Evolutionary conservation across 2,329 filamentous ascomycete genomes (phyloP), one percentile per base, ranked within the genome.

Genomic region (Pestalotiopsis sp.): DNA sequence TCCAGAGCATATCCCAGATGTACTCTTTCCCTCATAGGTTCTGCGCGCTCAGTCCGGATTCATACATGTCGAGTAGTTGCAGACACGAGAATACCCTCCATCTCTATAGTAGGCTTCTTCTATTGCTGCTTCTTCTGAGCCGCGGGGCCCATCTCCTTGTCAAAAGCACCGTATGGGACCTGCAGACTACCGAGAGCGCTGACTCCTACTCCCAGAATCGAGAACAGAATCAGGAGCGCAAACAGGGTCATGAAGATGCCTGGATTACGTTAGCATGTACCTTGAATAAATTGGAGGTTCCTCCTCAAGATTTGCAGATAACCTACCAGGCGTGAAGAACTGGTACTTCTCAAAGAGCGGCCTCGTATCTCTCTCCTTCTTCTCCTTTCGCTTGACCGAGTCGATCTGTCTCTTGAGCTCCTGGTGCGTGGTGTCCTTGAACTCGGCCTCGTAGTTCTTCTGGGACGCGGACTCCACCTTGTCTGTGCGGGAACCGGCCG

Each of bases 111-210:
- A 20, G 12, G 25, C 36, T 25, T 6, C 31, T 36, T 45, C 38
- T 68, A 82, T 74, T 86, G 87, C 81, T 91, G 87, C 84, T 94
- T 97, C 89, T 95, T 97, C 82, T 97, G 93, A 39, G 92, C 92
- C 49, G 90, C 86, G n/a, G 94, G 93, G 0, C 94, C 94, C 86
- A 94, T 97, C 75, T 98, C 95, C 85, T 97, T 98, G 79, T 97
- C 95, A 78, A 98, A 99, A 1, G 96, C 94, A 71, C 93, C 94
- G 80, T 98, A 98, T 1, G 94, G 93, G 38, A 98, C 94, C 79
- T 98, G 87, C 20, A 99, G 86, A 73, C 94, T 95, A 6, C 88
- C 84, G 13, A 98, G 85, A 14, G 93, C 94, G 69, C 82, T 89
- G 67, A 98, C 83, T 14, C 92, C 96, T 68, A 95, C 91, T 73